Conservation (phyloP, 2,329 filamentous ascomycete genomes). For the Arthrobotrys pseudoclavata region DNA sequence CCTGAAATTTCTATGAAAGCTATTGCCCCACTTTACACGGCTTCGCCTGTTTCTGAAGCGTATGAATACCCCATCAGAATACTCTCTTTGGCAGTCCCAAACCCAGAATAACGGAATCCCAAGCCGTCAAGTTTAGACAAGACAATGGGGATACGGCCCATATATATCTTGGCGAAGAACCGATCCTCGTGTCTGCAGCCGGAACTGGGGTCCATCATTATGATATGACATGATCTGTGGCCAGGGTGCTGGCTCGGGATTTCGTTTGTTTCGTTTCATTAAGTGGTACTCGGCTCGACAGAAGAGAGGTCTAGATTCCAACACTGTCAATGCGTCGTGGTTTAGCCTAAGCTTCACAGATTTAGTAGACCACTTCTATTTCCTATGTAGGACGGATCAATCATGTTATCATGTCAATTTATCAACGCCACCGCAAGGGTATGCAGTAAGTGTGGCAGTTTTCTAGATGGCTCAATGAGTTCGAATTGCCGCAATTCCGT, state of each 20-base stretch:
- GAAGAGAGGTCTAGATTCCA: slow-evolving; percentile 6
- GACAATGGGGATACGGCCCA: background rate
- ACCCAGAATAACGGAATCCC: slow-evolving; percentile 32
- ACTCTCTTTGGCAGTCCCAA: background rate
- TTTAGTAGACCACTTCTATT: slow-evolving; percentile 2
- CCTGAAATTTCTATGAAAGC: background rate
- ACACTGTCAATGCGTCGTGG: slow-evolving; percentile 16
- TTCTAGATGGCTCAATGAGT: background rate
- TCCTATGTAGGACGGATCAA: slow-evolving; percentile 11
- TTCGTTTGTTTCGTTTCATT: slow-evolving; percentile 27
- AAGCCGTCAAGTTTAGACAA: slow-evolving; percentile 36
- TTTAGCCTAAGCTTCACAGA: slow-evolving; percentile 27
- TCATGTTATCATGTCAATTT: slow-evolving; percentile 29
- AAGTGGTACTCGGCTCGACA: background rate
- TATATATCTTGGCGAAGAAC: slow-evolving; percentile 24
- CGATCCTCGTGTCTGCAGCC: slow-evolving; percentile 12
- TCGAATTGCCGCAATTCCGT: slow-evolving; percentile 21
- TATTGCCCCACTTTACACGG: background rate
- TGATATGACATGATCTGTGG: slow-evolving; percentile 24
- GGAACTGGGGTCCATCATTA: slow-evolving; percentile 9
- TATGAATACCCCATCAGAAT: slow-evolving; percentile 9
- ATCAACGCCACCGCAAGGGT: slow-evolving; percentile 21
- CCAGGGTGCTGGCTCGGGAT: slow-evolving; percentile 2
- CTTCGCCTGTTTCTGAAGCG: background rate
- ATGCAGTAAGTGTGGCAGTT: slow-evolving; percentile 16